These are phyloP conservation scores for Ogataea glucozyma DNA, from an alignment of 805 yeast species.

Conservation along the genomic window DNA sequence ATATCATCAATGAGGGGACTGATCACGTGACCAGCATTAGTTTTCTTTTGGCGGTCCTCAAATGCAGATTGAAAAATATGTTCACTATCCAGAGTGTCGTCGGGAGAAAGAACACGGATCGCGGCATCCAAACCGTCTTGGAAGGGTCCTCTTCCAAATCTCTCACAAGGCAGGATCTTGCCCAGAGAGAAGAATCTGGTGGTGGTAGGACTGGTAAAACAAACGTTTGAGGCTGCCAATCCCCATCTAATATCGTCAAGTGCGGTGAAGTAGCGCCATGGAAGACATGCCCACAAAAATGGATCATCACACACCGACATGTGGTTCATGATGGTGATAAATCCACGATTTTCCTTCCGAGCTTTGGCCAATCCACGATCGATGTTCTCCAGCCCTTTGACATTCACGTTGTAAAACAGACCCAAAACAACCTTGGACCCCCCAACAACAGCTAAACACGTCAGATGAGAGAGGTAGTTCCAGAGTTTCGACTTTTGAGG, in stretches of 20 bases:
- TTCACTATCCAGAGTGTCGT: conserved; percentile 58
- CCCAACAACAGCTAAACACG: conserved; percentile 66
- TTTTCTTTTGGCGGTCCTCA: background rate
- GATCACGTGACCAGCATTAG: background rate
- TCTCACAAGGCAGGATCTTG: conserved; percentile 78
- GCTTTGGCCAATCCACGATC: conserved; percentile 66
- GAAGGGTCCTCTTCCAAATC: conserved; percentile 93
- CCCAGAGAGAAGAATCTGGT: conserved; percentile 79
- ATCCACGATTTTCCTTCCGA: conserved; percentile 65
- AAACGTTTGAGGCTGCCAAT: conserved; percentile 87
- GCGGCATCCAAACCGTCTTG: conserved; percentile 90
- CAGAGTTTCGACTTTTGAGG: conserved; percentile 62
- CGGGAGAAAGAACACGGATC: conserved; percentile 74
- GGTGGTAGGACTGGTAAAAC: conserved; percentile 60
- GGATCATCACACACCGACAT: conserved; percentile 95
- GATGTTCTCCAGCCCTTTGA: conserved; percentile 63
- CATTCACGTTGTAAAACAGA: conserved; percentile 61
- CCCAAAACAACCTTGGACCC: conserved; percentile 62
- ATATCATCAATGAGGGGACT: conserved; percentile 13
- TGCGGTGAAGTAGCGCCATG: conserved; percentile 62
- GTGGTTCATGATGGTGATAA: conserved; percentile 88
- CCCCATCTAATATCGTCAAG: conserved; percentile 86
- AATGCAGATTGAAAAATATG: conserved; percentile 28
- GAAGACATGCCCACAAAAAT: conserved; percentile 80
- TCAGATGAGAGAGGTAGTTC: conserved; percentile 67